phyloP scores from a whole-genome alignment of 495 filamentous ascomycete species.

The Trichoderma orchidacearum region DNA sequence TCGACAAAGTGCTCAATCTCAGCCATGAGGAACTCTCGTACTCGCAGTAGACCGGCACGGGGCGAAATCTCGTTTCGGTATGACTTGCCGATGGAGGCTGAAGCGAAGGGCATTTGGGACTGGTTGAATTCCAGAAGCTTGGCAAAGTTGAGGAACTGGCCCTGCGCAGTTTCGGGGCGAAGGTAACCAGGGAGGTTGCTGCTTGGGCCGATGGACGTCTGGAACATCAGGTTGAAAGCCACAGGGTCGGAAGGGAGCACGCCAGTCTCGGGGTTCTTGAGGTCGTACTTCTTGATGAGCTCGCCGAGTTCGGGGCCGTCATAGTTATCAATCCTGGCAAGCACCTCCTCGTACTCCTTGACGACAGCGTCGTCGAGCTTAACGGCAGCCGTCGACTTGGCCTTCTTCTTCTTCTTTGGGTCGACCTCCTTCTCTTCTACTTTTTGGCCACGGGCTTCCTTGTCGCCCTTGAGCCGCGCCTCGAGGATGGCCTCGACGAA shows the following conservation, averaged over 20 bases:
- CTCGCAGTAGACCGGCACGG: constrained; percentile 56
- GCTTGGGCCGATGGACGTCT: constrained; percentile 58
- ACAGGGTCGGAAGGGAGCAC: constrained; percentile 47
- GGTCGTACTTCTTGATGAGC: constrained; percentile 57
- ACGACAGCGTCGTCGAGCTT: constrained; percentile 55
- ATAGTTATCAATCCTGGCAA: constrained; percentile 71
- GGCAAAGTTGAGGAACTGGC: constrained; percentile 60
- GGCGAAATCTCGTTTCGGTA: constrained; percentile 75
- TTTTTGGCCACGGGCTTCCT: constrained; percentile 61
- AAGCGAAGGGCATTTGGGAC: constrained; percentile 60
- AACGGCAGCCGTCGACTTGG: constrained; percentile 43
- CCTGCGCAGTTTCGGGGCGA: constrained; percentile 62
- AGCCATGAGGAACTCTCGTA: constrained; percentile 73
- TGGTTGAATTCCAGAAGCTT: constrained; percentile 73
- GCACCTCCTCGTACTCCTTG: constrained; percentile 55
- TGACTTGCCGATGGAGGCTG: constrained; percentile 64
- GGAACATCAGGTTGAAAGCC: constrained; percentile 72
- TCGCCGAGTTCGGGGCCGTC: constrained; percentile 53
- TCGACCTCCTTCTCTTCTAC: constrained; percentile 48
- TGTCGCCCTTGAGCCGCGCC: constrained; percentile 64
- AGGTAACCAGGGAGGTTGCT: constrained; percentile 45
- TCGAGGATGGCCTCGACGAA: constrained; percentile 90
- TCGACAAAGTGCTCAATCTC: constrained; percentile 78
- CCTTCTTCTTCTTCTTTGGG: constrained; percentile 30
- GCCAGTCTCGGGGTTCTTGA: constrained; percentile 51